Percentiles rank a stretch among this genome's conserved stretches.
phyloP scores from a whole-genome alignment of 257 asterid genomes.

The Ilex asprella region DNA sequence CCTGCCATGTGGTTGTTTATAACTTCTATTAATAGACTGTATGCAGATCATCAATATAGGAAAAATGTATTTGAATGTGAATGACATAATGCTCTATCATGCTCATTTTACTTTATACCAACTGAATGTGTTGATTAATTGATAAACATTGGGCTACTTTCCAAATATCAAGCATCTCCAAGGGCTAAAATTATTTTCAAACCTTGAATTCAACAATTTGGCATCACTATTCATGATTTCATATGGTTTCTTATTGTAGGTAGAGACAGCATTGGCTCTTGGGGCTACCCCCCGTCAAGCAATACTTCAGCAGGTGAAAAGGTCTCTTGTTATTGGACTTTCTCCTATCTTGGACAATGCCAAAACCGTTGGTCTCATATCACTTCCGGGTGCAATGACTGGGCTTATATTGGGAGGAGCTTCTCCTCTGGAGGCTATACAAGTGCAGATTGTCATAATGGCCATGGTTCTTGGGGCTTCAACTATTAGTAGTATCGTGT shows the following conservation, averaged over 20 bases:
- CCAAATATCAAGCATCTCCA: too few relatives aligned
- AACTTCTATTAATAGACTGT: too few relatives aligned
- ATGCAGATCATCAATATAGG: too few relatives aligned
- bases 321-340: slow-evolving; percentile 71
- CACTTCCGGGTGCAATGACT: slow-evolving; percentile 97
- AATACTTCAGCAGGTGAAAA: slow-evolving; percentile 67
- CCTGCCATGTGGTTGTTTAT: too few relatives aligned
- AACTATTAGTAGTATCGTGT: slow-evolving; percentile 67
- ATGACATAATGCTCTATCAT: too few relatives aligned
- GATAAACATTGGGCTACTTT: too few relatives aligned
- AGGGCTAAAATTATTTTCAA: too few relatives aligned
- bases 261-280: slow-evolving; percentile 84
- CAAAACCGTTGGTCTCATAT: slow-evolving; percentile 78
- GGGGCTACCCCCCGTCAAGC: slow-evolving; percentile 98
- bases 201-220: too few relatives aligned
- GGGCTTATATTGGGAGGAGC: slow-evolving; percentile 98
- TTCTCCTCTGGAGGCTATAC: slow-evolving; percentile 87
- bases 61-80: too few relatives aligned
- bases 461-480: slow-evolving; percentile 91
- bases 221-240: too few relatives aligned
- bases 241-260: slow-evolving; percentile 27
- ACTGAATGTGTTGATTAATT: too few relatives aligned
- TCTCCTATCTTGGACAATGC: slow-evolving; percentile 93
- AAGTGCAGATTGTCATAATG: slow-evolving; percentile 80
- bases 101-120: too few relatives aligned